Evolutionary conservation across 1,284 basidiomycete species (phyloP).

Genomic region (Fomitopsis palustris): DNA sequence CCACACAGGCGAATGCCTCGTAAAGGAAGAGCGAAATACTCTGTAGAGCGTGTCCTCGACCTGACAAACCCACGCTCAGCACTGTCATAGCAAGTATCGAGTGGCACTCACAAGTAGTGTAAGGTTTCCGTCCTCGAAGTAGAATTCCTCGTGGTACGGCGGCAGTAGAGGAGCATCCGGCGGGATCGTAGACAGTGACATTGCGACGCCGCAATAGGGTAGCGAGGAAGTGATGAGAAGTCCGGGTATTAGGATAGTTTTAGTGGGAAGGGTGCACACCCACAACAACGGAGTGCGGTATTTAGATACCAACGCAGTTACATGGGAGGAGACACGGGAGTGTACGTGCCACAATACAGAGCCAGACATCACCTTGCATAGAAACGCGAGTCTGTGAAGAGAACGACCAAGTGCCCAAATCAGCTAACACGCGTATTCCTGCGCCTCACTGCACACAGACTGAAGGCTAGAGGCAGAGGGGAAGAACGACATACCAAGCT

Average conservation of each 20-base stretch:
- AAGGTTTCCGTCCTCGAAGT: conserved; percentile 29
- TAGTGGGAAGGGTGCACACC: not conserved
- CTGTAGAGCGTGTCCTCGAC: conserved; percentile 29
- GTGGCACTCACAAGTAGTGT: conserved; percentile 22
- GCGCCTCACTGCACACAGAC: not conserved
- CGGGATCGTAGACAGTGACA: not conserved
- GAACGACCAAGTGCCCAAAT: not conserved
- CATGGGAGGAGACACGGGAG: not conserved
- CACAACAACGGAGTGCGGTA: not conserved
- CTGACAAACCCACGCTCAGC: conserved; percentile 13
- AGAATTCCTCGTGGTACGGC: conserved; percentile 19
- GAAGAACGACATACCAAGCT: not conserved
- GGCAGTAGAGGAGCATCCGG: not conserved
- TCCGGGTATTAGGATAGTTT: not conserved
- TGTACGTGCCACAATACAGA: not conserved
- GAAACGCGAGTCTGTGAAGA: not conserved
- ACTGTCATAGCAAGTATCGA: not conserved
- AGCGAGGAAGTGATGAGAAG: not conserved
- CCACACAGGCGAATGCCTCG: conserved; percentile 27
- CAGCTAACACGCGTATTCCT: not conserved
- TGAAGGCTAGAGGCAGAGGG: not conserved
- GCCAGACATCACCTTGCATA: not conserved
- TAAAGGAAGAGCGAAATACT: conserved; percentile 26
- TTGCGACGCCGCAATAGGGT: not conserved
- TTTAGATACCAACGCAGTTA: not conserved